Base-by-base conservation (phyloP, 2,329 filamentous ascomycete species). In the Penicillium sp. region DNA sequence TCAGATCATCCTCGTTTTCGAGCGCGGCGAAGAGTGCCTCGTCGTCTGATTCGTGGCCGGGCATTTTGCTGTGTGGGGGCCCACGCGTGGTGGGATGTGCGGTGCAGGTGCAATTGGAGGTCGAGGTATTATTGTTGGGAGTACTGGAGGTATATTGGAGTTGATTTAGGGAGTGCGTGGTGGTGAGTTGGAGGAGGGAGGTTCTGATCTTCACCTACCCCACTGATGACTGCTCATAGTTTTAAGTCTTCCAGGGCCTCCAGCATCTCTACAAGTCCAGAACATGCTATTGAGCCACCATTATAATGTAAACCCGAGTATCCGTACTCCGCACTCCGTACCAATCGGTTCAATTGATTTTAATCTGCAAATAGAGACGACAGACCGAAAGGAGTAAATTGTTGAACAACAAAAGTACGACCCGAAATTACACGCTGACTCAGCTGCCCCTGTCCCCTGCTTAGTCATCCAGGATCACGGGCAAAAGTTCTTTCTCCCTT, bases 11-110 rank as follows among this genome's bases (percentile, higher is more conserved):
- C 65, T 77, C 73, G 35, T 70, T 65, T 59, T 77, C 75, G 40
- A 84, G 75, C 47, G 77, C 74, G 31, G 78, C 78, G 56, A 84
- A 80, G 47, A 85, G 74, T 40, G 78, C 79, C 60, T 83, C 82
- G 63, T 82, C 78, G 62, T 81, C 78, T 53, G 78, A 75, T 4
- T 64, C 63, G 55, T 78, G 76, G 52, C 71, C 52, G 43, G 44
- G 50, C 49, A 56, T 55, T 49, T 62, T 56, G 41, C 44, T 42
- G 46, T 37, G 44, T n/a, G n/a, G n/a, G n/a, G n/a, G n/a, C n/a
- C n/a, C n/a, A n/a, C n/a, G 9, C 8, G 31, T n/a, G 29, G 15
- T 4, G 32, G 13, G 37, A 4, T 13, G 37, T 39, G 10, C 4
- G 23, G 37, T 39, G 35, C 24, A 2, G 23, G 37, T 39, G 35